A percentile compares a stretch with the other conserved stretches of the same genome.
Conservation (phyloP, 768 basidiomycete genomes). For the Hericium rajendrae region DNA sequence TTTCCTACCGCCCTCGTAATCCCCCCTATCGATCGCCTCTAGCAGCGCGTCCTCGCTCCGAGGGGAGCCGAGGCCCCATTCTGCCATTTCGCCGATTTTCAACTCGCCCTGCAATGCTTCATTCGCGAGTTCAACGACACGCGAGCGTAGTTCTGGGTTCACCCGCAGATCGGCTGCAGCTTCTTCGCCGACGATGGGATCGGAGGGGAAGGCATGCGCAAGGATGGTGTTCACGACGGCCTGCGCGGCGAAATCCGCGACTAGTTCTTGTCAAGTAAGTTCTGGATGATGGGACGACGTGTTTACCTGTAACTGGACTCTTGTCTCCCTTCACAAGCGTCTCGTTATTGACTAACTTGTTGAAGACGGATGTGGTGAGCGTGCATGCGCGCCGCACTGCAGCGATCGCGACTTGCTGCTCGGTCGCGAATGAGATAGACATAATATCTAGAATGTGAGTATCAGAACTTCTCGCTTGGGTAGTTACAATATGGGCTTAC, state of each 20-base stretch:
- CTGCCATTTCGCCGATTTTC: conserved; percentile 41
- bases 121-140: conserved; percentile 77
- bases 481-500: no score
- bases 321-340: conserved; percentile 88
- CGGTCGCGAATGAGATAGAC: conserved; percentile 47
- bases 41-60: conserved; percentile 53
- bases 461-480: no score
- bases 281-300: neutral
- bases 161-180: conserved; percentile 71
- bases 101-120: conserved; percentile 57
- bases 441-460: conserved; percentile 22
- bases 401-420: conserved; percentile 74
- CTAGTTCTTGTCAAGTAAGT: conserved; percentile 27
- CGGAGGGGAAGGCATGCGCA: conserved; percentile 63
- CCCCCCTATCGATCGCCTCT: conserved; percentile 81
- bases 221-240: conserved; percentile 84
- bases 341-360: conserved; percentile 74
- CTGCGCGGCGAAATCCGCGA: conserved; percentile 91
- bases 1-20: conserved; percentile 53
- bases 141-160: conserved; percentile 38
- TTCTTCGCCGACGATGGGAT: conserved; percentile 92
- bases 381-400: conserved; percentile 83
- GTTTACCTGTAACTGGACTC: conserved; percentile 49
- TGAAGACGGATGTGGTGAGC: conserved; percentile 80
- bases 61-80: conserved; percentile 68